Evolutionary conservation across 192 early-diverging fungal genomes (phyloP).

Genomic region (Spinellus fusiger): DNA sequence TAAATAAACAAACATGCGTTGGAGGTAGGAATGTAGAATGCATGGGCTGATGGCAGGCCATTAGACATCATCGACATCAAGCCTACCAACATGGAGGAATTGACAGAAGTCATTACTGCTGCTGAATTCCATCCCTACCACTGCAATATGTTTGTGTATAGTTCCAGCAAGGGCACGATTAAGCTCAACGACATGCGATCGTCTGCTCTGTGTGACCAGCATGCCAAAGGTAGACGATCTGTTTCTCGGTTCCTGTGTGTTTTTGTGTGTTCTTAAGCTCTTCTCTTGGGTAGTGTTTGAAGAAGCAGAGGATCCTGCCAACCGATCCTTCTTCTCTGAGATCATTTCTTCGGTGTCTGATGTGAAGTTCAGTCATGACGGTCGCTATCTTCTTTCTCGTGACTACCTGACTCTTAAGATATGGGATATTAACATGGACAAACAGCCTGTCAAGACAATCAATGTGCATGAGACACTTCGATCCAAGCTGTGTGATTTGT

Average conservation of each 20-base stretch:
- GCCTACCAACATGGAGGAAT: slow-evolving; percentile 98
- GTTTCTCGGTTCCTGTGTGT: background rate
- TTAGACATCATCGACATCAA: slow-evolving; percentile 99
- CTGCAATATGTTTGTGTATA: slow-evolving; percentile 98
- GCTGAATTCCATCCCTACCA: slow-evolving; percentile 95
- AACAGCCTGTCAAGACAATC: slow-evolving; percentile 87
- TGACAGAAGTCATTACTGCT: slow-evolving; percentile 98
- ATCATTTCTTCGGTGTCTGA: slow-evolving; percentile 98
- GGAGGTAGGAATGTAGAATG: too few species aligned
- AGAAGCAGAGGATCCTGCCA: slow-evolving; percentile 87
- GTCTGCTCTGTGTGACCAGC: slow-evolving; percentile 89
- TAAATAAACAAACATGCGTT: background rate
- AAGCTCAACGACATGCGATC: slow-evolving; percentile 95
- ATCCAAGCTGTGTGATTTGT: slow-evolving; percentile 94
- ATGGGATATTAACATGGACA: slow-evolving; percentile 99
- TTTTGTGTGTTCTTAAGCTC: too few species aligned
- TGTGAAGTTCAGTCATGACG: slow-evolving; percentile 92
- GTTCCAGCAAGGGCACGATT: slow-evolving; percentile 96
- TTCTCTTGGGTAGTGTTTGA: slow-evolving; percentile 95
- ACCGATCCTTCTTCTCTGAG: slow-evolving; percentile 98
- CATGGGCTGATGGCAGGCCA: too few species aligned
- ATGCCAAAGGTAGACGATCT: slow-evolving; percentile 70
- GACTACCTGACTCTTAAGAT: slow-evolving; percentile 96
- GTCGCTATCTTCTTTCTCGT: slow-evolving; percentile 93
- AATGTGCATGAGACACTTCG: slow-evolving; percentile 93